Evolutionary conservation across 2,329 filamentous ascomycete genomes (phyloP).

Genomic region (Penicillium sp.): DNA sequence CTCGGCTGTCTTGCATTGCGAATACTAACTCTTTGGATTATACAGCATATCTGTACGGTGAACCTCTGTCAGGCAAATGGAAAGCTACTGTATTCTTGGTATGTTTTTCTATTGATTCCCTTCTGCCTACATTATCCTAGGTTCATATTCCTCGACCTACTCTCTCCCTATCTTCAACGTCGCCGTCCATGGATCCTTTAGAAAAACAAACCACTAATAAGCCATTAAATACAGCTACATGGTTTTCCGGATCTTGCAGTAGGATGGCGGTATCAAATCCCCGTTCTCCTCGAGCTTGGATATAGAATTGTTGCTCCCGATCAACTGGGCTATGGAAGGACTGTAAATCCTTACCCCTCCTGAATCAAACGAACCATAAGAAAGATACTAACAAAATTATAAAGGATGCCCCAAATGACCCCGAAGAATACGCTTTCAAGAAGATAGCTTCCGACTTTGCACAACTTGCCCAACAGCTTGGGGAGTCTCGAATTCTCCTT

Average conservation of each 20-base stretch:
- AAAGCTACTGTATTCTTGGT: conserved; percentile 55
- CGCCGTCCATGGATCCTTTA: not conserved
- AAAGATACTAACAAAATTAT: conserved; percentile 21
- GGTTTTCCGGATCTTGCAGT: conserved; percentile 80
- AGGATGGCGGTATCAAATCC: conserved; percentile 88
- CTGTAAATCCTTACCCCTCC: conserved; percentile 43
- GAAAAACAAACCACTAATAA: not conserved
- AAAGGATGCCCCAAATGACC: conserved; percentile 57
- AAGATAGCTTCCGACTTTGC: conserved; percentile 70
- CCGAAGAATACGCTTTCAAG: conserved; percentile 66
- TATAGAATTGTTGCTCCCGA: conserved; percentile 80
- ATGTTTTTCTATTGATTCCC: not conserved
- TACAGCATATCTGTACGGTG: conserved; percentile 51
- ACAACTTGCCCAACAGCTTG: conserved; percentile 60
- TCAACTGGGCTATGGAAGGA: conserved; percentile 80
- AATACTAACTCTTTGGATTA: not conserved
- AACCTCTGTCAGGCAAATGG: conserved; percentile 41
- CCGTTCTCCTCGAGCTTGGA: conserved; percentile 65
- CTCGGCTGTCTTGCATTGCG: not conserved
- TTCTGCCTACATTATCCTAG: not conserved
- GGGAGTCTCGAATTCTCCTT: conserved; percentile 63
- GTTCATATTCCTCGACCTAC: too few relatives aligned
- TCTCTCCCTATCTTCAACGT: not conserved
- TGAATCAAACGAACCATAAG: conserved; percentile 22
- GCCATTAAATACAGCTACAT: conserved; percentile 50